Evolutionary conservation across 2,329 filamentous ascomycete genomes (phyloP).

Genomic region (Didymellaceae sp.): DNA sequence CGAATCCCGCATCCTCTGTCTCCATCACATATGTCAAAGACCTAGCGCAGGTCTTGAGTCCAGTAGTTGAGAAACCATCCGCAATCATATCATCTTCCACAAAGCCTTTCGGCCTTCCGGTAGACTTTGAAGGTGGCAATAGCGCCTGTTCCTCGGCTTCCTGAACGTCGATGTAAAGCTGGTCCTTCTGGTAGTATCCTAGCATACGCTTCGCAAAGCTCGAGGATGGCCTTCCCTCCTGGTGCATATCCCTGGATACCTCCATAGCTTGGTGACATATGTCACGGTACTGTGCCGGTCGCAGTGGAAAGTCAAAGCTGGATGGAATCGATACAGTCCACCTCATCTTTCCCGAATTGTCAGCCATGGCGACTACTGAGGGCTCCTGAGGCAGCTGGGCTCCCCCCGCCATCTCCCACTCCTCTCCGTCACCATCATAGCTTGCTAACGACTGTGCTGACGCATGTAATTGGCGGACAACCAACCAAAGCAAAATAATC

Average conservation of each 20-base stretch:
- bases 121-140: conserved; percentile 56
- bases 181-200: conserved; percentile 68
- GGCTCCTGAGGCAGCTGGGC: conserved; percentile 73
- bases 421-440: conserved; percentile 44
- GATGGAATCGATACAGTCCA: conserved; percentile 85
- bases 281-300: conserved; percentile 69
- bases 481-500: conserved; percentile 60
- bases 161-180: conserved; percentile 74
- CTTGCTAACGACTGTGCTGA: conserved; percentile 11
- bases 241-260: conserved; percentile 61
- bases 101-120: conserved; percentile 47
- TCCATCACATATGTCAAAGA: conserved; percentile 82
- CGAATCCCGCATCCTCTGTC: conserved; percentile 75
- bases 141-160: conserved; percentile 72
- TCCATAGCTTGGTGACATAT: conserved; percentile 73
- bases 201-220: conserved; percentile 43
- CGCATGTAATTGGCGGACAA: conserved; percentile 40
- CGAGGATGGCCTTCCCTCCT: conserved; percentile 37
- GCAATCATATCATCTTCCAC: conserved; percentile 47
- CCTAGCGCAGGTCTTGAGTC: conserved; percentile 66
- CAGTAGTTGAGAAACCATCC: conserved; percentile 34
- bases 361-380: conserved; percentile 73
- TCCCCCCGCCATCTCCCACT: conserved; percentile 72
- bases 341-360: conserved; percentile 67
- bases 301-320: conserved; percentile 69